phyloP scores from a whole-genome alignment of 441 rosid species.

The Theobroma grandiflorum region DNA sequence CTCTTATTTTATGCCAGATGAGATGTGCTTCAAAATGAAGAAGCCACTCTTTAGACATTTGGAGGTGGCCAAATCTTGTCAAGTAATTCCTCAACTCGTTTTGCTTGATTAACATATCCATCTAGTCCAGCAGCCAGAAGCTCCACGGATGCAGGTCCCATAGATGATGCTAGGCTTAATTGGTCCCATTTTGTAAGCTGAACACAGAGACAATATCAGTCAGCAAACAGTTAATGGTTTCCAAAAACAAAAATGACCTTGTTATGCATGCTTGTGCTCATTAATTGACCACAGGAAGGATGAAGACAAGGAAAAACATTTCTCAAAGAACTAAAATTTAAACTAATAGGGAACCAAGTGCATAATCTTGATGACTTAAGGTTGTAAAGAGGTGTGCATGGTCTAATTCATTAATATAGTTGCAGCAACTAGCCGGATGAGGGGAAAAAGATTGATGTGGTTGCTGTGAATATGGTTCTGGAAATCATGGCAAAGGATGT shows the following conservation, averaged over 20 bases:
- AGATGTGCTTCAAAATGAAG: conserved; percentile 16
- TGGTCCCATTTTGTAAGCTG: conserved; percentile 92
- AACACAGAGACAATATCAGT: conserved; percentile 26
- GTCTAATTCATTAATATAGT: neutral
- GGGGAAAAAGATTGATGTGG: neutral
- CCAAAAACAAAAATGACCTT: neutral
- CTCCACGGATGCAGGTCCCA: conserved; percentile 95
- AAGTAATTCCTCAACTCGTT: conserved; percentile 77
- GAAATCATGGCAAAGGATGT: neutral
- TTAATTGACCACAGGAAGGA: neutral
- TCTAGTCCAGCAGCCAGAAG: conserved; percentile 84
- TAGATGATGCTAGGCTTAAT: conserved; percentile 73
- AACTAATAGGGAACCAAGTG: neutral
- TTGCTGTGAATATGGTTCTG: neutral
- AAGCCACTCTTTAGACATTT: conserved; percentile 57
- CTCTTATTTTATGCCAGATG: conserved; percentile 41
- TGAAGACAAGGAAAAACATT: neutral
- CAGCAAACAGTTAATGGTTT: conserved; percentile 8
- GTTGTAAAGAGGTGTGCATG: neutral
- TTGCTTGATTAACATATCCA: conserved; percentile 74
- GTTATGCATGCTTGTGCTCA: conserved; percentile 5
- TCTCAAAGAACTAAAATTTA: neutral
- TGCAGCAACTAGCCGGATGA: neutral
- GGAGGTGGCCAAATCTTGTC: conserved; percentile 99
- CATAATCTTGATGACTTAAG: neutral